A percentile compares a stretch with the other conserved stretches of the same genome.
These are phyloP conservation scores for Saturnispora dispora DNA, from an alignment of 805 yeast genomes.

Conservation along the genomic window DNA sequence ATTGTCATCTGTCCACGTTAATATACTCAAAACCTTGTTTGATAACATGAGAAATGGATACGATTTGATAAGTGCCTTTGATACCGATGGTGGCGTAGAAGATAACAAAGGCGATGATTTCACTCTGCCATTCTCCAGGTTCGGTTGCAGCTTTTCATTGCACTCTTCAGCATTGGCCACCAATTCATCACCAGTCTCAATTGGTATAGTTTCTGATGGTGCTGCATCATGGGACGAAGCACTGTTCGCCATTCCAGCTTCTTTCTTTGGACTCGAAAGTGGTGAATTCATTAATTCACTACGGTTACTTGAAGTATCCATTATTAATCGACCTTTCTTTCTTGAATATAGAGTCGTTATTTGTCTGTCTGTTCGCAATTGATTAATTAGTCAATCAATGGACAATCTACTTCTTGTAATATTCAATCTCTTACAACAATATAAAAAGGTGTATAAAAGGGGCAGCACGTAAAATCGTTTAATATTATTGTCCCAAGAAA, in stretches of 20 bases:
- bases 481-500: neutral
- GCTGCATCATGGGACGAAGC: neutral
- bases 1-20: conserved; percentile 90
- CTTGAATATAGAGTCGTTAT: too few relatives aligned
- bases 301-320: neutral
- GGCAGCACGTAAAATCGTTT: neutral
- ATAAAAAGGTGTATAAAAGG: neutral
- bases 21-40: conserved; percentile 57
- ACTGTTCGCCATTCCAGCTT: neutral
- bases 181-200: neutral
- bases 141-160: neutral
- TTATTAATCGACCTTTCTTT: neutral
- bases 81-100: conserved; percentile 85
- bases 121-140: conserved; percentile 19
- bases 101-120: conserved; percentile 74
- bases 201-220: neutral
- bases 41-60: conserved; percentile 77
- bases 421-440: neutral
- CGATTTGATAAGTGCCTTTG: conserved; percentile 70
- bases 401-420: neutral
- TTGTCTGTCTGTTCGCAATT: neutral
- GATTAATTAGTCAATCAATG: neutral
- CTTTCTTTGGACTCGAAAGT: neutral
- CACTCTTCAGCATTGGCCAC: neutral
- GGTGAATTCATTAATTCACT: neutral